These are phyloP conservation scores for Claviceps humidiphila DNA, from an alignment of 2,329 filamentous ascomycete species.

Conservation along the genomic window DNA sequence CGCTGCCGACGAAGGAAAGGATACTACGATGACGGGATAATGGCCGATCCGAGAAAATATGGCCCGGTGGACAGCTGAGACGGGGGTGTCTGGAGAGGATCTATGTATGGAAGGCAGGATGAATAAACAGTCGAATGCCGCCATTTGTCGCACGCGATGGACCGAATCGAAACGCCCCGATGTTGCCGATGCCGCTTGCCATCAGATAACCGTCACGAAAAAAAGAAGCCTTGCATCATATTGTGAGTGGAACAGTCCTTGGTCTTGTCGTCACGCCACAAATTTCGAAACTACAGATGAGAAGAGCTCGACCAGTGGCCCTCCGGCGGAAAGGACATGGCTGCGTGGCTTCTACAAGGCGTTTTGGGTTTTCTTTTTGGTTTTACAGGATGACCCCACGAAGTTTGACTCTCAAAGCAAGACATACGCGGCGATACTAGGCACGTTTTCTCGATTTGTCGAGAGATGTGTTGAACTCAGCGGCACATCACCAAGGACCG, in stretches of 20 bases:
- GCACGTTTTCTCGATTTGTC: neutral
- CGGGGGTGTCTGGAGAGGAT: neutral
- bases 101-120: neutral
- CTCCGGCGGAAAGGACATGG: neutral
- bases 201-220: neutral
- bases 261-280: neutral
- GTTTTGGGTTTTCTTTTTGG: neutral
- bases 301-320: neutral
- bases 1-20: constrained; percentile 16
- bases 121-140: neutral
- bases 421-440: neutral
- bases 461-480: neutral
- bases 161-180: neutral
- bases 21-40: constrained; percentile 6
- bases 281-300: neutral
- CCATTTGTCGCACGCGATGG: neutral
- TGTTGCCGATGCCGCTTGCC: neutral
- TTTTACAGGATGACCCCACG: neutral
- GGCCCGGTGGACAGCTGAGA: neutral
- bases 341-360: neutral
- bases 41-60: neutral
- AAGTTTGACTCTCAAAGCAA: neutral
- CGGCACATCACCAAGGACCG: neutral
- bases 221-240: neutral
- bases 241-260: neutral